Evolutionary conservation across 1,139 yeast species (phyloP), one percentile per base, ranked within the genome.

Genomic region (Candida mesenterica): DNA sequence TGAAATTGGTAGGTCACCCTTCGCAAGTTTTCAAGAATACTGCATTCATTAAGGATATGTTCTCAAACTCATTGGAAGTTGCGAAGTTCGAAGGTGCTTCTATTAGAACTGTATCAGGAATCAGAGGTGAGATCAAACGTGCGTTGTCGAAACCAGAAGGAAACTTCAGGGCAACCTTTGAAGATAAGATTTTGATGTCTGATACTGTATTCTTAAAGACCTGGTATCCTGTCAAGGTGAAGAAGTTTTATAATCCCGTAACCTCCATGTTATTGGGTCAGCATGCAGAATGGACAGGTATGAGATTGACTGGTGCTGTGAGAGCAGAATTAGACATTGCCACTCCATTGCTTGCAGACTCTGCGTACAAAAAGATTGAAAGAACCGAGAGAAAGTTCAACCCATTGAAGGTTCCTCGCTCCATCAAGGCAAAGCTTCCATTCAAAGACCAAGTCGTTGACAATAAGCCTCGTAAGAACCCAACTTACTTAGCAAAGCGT

Each of bases 71-170:
- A 0, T 72, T 94, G 61, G 99, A 94, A 64, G 96, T 90, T 39
- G 97, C 97, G 31, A 87, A 90, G 58, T 94, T 94, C 55, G 98
- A 94, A 67, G 99, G 99, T 39, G 98, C 98, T 0, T 82, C 90
- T 28, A 87, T 94, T 53, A 82, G 90, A 60, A 92, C 98, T 0
- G 98, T 94, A 4, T 87, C 96, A 3, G 98, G 99, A 39, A 88
- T 94, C 41, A 72, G 98, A 51, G 99, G 99, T 59, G 98, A 94
- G 61, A 90, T 94, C 49, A 94, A 94, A 58, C 75, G 97, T 48
- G 98, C 97, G 0, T 69, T 94, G 44, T 77, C 96, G 5, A 85
- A 85, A 48, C 97, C 97, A 0, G 97, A 90, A 41, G 99, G 99
- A n/a, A 82, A 86, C 58, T 94, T 77, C 69, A 78, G 99, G 59